Conservation (phyloP, 208 protist genomes). For the Leishmania turanica region DNA sequence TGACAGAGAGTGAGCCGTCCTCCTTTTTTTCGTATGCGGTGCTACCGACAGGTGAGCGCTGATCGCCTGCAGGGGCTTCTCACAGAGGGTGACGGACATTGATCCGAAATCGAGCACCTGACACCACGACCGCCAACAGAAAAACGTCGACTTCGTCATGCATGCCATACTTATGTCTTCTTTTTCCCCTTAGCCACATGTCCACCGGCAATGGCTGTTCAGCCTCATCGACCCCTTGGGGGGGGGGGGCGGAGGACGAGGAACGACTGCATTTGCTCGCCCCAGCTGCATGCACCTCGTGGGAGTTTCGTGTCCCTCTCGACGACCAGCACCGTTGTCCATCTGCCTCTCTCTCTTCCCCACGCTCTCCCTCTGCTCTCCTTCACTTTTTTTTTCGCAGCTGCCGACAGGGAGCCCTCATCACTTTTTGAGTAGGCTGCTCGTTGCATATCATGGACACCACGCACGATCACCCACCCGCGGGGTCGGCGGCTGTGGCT, state of each 20-base stretch:
- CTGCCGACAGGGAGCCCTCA: not conserved
- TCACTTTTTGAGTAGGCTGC: not conserved
- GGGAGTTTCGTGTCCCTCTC: not conserved
- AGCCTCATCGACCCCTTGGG: not conserved
- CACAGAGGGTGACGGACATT: not conserved
- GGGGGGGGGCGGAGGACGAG: not conserved
- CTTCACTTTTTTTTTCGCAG: not conserved
- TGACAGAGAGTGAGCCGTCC: not conserved
- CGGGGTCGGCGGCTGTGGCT: not conserved
- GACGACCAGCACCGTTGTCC: not conserved
- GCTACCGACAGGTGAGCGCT: not conserved
- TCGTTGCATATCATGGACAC: conserved; percentile 1
- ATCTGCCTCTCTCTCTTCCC: not conserved
- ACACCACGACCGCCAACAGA: not conserved
- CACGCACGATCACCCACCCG: not conserved
- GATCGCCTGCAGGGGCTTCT: not conserved
- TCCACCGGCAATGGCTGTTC: not conserved
- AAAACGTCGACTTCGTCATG: not conserved
- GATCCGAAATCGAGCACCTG: not conserved
- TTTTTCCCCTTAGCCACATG: not conserved
- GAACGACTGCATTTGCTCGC: not conserved
- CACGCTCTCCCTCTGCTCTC: not conserved
- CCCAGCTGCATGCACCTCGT: not conserved
- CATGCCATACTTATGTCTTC: not conserved
- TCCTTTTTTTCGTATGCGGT: not conserved